Conservation (phyloP, 2,329 filamentous ascomycete species). For the Alternaria panax region DNA sequence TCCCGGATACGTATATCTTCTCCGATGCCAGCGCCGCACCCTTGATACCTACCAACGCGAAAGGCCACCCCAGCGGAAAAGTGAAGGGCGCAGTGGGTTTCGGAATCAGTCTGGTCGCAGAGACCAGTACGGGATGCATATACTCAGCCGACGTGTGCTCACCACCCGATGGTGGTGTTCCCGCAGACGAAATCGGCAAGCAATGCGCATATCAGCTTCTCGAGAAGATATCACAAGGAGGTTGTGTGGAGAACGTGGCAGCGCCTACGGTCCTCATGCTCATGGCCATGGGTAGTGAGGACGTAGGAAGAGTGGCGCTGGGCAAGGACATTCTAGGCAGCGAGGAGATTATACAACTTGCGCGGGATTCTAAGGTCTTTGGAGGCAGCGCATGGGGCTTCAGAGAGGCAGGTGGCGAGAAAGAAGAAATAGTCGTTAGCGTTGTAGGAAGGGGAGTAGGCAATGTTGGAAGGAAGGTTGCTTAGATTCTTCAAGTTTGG, state of each 20-base stretch:
- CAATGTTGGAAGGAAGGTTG: constrained; percentile 92
- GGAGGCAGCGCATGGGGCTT: constrained; percentile 91
- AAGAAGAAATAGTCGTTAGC: constrained; percentile 79
- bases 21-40: constrained; percentile 70
- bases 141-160: constrained; percentile 85
- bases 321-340: constrained; percentile 82
- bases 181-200: constrained; percentile 90
- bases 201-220: constrained; percentile 88
- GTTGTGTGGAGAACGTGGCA: constrained; percentile 77
- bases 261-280: constrained; percentile 79
- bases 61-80: constrained; percentile 62
- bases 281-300: constrained; percentile 98
- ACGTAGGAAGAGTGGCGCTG: constrained; percentile 85
- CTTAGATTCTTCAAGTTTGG: constrained; percentile 47
- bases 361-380: constrained; percentile 86
- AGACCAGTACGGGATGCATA: constrained; percentile 84
- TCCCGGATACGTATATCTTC: constrained; percentile 89
- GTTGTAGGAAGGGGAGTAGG: constrained; percentile 93
- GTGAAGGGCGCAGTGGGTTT: constrained; percentile 83
- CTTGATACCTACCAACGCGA: constrained; percentile 72
- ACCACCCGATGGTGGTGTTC: constrained; percentile 78
- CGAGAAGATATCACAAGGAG: constrained; percentile 81
- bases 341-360: constrained; percentile 80
- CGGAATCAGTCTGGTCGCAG: constrained; percentile 87
- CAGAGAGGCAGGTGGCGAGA: constrained; percentile 63